phyloP scores from a whole-genome alignment of 2,329 filamentous ascomycete genomes.

The Myotisia sp. region DNA sequence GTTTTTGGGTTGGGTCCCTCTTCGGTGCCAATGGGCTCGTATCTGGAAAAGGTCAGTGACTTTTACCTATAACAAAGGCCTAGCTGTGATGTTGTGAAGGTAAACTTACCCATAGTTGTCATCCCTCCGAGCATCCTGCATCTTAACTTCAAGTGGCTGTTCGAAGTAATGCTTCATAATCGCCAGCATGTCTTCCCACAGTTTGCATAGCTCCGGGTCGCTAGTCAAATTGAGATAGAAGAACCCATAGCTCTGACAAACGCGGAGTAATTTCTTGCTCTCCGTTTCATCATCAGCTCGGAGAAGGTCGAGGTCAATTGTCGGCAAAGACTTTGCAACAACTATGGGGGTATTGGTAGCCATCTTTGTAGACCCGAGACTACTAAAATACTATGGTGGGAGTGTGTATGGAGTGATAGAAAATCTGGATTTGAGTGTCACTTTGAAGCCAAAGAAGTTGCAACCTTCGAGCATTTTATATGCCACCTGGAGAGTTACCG shows the following conservation, averaged over 20 bases:
- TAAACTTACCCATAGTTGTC: not conserved
- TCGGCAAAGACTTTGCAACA: too few species aligned
- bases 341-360: too few species aligned
- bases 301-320: too few species aligned
- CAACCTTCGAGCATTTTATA: too few species aligned
- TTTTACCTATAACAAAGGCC: not conserved
- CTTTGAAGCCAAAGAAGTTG: too few species aligned
- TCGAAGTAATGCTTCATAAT: conserved; percentile 1
- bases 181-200: not conserved
- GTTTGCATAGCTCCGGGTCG: not conserved
- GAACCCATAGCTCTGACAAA: not conserved
- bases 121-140: not conserved
- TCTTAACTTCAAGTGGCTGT: not conserved
- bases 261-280: not conserved
- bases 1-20: not conserved
- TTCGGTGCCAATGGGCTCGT: not conserved
- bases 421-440: too few species aligned
- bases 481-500: too few species aligned
- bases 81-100: not conserved
- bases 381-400: too few species aligned
- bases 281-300: not conserved
- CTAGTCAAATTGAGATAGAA: conserved; percentile 1
- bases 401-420: too few species aligned
- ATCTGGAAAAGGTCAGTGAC: not conserved
- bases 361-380: too few species aligned